Evolutionary conservation across 805 yeast species (phyloP), one percentile per base, ranked within the genome.

Genomic region (Sporopachydermia quercuum): DNA sequence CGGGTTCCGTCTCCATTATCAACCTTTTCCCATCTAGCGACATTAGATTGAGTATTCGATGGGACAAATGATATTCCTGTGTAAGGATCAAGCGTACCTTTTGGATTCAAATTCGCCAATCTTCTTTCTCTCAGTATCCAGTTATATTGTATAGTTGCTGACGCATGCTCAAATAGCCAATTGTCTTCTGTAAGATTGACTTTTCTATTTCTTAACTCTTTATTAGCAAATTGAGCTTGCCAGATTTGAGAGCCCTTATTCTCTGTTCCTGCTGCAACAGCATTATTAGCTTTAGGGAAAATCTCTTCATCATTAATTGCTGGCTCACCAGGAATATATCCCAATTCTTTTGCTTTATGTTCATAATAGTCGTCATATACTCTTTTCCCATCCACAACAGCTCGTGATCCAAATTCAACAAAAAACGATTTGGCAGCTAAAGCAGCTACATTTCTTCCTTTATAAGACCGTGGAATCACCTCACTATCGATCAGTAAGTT

Each of bases 91-190:
- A 76, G 75, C 15, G 72, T 55, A 1, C 87, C 87, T 38, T 75
- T 67, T 15, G 62, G 57, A 37, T 60, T 63, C 15, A 68, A 55
- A 33, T 70, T 61, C 16, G 70, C 68, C 15, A 61, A 63, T 45
- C 87, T 64, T 43, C 80, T 74, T 40, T 70, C 71, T 30, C 68
- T 57, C 37, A 86, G 59, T 42, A 68, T 68, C 23, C 72, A 61
- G 55, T 91, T 91, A 53, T 71, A 82, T 39, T 75, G 76, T 45
- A 79, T 67, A 3, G 86, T 74, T 19, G 89, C 79, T n/a, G 68
- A 59, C 0, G 94, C 91, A 48, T 84, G 86, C 50, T 83, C 87
- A 48, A 70, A 74, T 60, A 86, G 70, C 95, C 96, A 86, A 30
- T 79, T 74, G 19, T 78, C 78, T 47, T 84, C 84, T 23, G 72